Base-by-base conservation (phyloP, 768 basidiomycete species). In the Paxillus rubicundulus region DNA sequence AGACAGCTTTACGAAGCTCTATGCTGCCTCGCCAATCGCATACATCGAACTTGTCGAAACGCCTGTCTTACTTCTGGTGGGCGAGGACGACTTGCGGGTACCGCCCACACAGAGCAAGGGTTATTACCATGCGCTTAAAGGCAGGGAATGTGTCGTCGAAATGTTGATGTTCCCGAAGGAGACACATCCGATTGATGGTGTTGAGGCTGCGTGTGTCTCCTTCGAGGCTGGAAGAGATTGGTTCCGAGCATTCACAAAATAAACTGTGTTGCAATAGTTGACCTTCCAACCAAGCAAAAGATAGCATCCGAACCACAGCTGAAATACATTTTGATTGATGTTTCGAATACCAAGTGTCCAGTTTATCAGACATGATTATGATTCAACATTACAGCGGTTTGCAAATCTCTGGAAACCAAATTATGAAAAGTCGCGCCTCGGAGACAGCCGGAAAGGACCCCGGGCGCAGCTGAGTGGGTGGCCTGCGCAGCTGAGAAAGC, bases 61-160 rank as follows among this genome's bases (percentile, higher is more conserved):
- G 5, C 79, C 81, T 0, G 82, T 87, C 16, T 66, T 86, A 14
- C 61, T 89, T 13, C 61, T 84, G 18, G 67, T 89, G 10, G 88
- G 88, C 0, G 75, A 76, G 9, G 73, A 74, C 16, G 87, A 90
- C 62, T 67, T 78, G 39, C 71, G 87, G 0, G 87, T 86, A 5
- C 77, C 83, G 5, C 80, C 85, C 0, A 74, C 77, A 5, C 86
- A 90, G 45, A 81, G 82, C 0, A 73, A 75, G 49, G 77, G 75
- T 7, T 86, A 81, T 62, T 90, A 85, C 54, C 85, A 89, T 66
- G 80, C 80, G 5, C 63, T 89, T 49, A 86, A 81, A 61, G 80
- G 74, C 7, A 49, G 58, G 13, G 64, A 56, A 12, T 62, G 70
- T 50, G 66, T 71, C 5, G 79, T 85, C 14, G 81, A 85, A 44